These are phyloP conservation scores for Gastrolobium bilobum DNA, from an alignment of 306 rosid species.

Conservation along the genomic window DNA sequence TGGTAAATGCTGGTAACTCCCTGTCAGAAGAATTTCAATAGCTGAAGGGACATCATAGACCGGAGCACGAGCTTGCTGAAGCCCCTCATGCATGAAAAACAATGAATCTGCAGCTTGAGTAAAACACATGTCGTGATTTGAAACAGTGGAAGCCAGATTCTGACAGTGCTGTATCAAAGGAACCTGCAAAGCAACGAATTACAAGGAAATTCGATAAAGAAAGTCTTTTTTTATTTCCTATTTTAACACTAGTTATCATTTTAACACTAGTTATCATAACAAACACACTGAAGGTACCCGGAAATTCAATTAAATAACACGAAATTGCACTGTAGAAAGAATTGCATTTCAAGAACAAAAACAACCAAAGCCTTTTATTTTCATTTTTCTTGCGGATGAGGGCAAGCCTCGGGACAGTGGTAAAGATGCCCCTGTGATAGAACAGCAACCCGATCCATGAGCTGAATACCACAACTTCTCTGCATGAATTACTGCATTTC, in stretches of 20 bases:
- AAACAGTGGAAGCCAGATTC: conserved; percentile 87
- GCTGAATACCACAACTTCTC: no score
- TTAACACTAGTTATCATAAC: background rate
- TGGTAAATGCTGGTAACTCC: conserved; percentile 84
- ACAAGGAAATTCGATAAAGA: background rate
- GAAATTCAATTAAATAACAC: background rate
- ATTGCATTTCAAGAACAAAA: background rate
- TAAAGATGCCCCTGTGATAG: no score
- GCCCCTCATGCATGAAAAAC: conserved; percentile 99
- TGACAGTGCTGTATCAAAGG: conserved; percentile 95
- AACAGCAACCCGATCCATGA: no score
- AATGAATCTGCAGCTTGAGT: conserved; percentile 97
- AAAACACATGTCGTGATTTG: conserved; percentile 94
- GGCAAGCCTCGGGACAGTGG: no score
- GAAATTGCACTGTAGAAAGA: background rate
- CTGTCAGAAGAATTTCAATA: conserved; percentile 84
- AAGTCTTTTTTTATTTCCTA: background rate
- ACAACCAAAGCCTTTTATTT: background rate
- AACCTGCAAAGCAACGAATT: conserved; percentile 66
- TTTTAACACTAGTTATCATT: background rate
- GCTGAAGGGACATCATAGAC: conserved; percentile 98
- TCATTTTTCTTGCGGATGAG: no score
- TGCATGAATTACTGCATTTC: no score
- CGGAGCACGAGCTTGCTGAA: conserved; percentile 99
- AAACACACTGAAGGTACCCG: background rate